These are phyloP conservation scores for Venturia pyrina DNA, from an alignment of 2,329 filamentous ascomycete species.

Conservation along the genomic window DNA sequence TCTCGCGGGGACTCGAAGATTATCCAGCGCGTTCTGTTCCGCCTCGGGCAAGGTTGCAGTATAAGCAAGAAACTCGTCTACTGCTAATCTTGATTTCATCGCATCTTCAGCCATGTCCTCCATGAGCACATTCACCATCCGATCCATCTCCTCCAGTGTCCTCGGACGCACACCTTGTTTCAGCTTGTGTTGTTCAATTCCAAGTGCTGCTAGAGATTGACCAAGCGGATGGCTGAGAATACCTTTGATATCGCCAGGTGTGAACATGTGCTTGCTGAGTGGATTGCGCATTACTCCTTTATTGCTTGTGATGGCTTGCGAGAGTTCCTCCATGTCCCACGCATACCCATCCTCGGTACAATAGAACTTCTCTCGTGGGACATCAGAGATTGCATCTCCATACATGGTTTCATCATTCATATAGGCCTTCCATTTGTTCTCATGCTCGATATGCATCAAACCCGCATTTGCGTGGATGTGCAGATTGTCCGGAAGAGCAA, in stretches of 20 bases:
- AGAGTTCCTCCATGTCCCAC: conserved; percentile 17
- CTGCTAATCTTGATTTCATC: conserved; percentile 17
- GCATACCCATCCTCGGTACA: conserved; percentile 16
- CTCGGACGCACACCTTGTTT: conserved; percentile 18
- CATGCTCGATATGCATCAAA: conserved; percentile 14
- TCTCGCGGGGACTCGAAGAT: conserved; percentile 20
- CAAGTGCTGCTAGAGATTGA: conserved; percentile 16
- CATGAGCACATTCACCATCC: conserved; percentile 17
- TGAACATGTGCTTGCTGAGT: conserved; percentile 21
- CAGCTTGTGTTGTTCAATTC: conserved; percentile 18
- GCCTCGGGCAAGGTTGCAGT: conserved; percentile 18
- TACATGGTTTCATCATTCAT: conserved; percentile 15
- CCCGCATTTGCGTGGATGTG: neutral
- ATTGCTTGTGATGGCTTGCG: conserved; percentile 15
- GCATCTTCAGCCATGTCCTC: conserved; percentile 18
- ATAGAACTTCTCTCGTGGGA: conserved; percentile 14
- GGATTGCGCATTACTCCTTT: conserved; percentile 24
- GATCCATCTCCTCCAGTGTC: conserved; percentile 18
- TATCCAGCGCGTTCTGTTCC: conserved; percentile 19
- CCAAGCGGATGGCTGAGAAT: conserved; percentile 22
- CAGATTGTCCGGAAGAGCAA: conserved; percentile 11
- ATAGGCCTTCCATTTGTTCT: conserved; percentile 12
- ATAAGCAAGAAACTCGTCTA: conserved; percentile 21
- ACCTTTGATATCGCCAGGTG: conserved; percentile 18
- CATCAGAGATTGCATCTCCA: conserved; percentile 12